Evolutionary conservation across 2,329 filamentous ascomycete genomes (phyloP), one percentile per base, ranked within the genome.

Genomic region (Microsporum audouinii): DNA sequence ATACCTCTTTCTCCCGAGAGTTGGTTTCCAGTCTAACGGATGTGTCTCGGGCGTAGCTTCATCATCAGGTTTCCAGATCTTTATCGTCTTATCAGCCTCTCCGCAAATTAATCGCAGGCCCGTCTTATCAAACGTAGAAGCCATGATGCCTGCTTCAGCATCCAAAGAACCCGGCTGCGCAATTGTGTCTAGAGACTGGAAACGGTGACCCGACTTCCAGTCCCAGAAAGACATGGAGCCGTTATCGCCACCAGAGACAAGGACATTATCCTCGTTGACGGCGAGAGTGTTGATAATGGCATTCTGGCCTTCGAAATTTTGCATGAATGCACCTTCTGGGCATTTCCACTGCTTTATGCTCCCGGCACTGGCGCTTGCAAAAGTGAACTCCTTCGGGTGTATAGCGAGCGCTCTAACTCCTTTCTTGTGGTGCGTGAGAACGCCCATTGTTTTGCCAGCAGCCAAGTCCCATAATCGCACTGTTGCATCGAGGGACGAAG

Each of bases 311-410:
- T 96, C 89, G 70, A 97, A 97, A 72, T 97, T 97, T 74, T 96
- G 91, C 94, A 99, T 99, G 72, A 99, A 97, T 14, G 90, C 90
- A 41, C 92, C 95, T 72, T 96, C 91, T 1, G 95, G 95, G 67
- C 91, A 97, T 74, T 97, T 96, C 92, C 94, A 99, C 77, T 99
- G 94, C 79, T 99, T 99, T 77, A 99, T 96, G 71, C 88, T 91
- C 29, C 88, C 88, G 0, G 92, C 91, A 69, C 90, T 95, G 49
- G 88, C 94, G 63, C 85, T 91, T 3, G 94, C 94, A 72, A 99
- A 99, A 0, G 95, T 99, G 71, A 96, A 99, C 74, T 99, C 94
- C 63, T 84, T 85, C 0, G 95, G 94, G 71, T 99, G 94, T 2
- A 87, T 82, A 8, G 89, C 84, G 10, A 99, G 81, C 2, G 88